Conservation (phyloP, 2,329 filamentous ascomycete species). For the Didymella arachidicola region DNA sequence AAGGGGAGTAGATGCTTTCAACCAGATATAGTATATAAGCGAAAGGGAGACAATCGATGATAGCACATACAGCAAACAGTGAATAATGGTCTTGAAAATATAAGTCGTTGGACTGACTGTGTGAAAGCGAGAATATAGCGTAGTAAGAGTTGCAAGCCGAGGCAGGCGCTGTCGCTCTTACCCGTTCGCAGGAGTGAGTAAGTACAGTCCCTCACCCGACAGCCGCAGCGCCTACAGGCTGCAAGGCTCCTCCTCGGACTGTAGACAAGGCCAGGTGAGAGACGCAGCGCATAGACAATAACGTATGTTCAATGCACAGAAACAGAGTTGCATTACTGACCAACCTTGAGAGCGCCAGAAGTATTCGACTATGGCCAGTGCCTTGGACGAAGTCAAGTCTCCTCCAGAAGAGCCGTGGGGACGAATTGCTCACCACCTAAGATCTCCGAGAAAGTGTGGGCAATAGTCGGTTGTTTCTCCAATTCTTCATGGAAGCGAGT, state of each 20-base stretch:
- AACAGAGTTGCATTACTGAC: not conserved
- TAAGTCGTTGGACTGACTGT: not conserved
- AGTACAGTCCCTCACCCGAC: not conserved
- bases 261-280: not conserved
- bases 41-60: not conserved
- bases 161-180: not conserved
- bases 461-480: not conserved
- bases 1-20: not conserved
- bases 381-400: not conserved
- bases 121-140: not conserved
- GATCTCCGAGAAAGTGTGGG: conserved; percentile 11
- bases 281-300: not conserved
- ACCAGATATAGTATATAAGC: not conserved
- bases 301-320: not conserved
- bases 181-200: not conserved
- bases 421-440: conserved; percentile 4
- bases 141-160: not conserved
- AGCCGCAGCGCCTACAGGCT: not conserved
- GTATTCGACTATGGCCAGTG: not conserved
- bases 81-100: not conserved
- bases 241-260: not conserved
- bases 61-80: not conserved
- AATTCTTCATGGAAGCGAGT: not conserved
- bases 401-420: conserved; percentile 1
- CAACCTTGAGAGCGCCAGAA: not conserved